Percentiles rank a stretch among this genome's conserved stretches.
phyloP scores from a whole-genome alignment of 306 rosid genomes.

The Dalbergia oliveri region DNA sequence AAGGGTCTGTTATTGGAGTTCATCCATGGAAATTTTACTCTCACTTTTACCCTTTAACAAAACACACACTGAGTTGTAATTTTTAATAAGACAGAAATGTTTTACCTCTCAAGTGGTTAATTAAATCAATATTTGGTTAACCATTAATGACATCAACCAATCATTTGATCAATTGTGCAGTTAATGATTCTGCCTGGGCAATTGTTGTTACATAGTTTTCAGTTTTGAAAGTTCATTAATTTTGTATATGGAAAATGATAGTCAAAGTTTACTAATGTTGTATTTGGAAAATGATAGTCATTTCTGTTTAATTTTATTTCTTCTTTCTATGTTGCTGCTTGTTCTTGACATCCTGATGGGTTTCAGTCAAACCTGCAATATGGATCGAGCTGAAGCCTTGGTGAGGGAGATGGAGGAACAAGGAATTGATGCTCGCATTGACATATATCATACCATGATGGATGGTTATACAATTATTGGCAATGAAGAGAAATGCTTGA shows the following conservation, averaged over 20 bases:
- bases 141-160: background rate
- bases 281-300: conserved; percentile 15
- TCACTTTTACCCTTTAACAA: no score
- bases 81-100: conserved; percentile 10
- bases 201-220: conserved; percentile 18
- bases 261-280: background rate
- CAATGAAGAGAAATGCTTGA: conserved; percentile 83
- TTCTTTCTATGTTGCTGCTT: background rate
- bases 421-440: conserved; percentile 95
- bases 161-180: conserved; percentile 18
- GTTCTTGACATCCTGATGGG: conserved; percentile 34
- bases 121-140: conserved; percentile 28
- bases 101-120: conserved; percentile 9
- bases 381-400: conserved; percentile 86
- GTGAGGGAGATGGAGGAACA: conserved; percentile 99
- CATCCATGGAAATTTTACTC: no score
- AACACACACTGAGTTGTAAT: background rate
- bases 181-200: conserved; percentile 24
- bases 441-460: conserved; percentile 98
- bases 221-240: conserved; percentile 5
- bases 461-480: conserved; percentile 96
- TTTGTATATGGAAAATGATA: conserved; percentile 13
- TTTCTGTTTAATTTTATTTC: conserved; percentile 36
- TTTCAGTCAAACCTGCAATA: conserved; percentile 80
- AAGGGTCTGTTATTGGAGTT: no score